Evolutionary conservation across 768 basidiomycete species (phyloP).

Genomic region (Trametes villosa): DNA sequence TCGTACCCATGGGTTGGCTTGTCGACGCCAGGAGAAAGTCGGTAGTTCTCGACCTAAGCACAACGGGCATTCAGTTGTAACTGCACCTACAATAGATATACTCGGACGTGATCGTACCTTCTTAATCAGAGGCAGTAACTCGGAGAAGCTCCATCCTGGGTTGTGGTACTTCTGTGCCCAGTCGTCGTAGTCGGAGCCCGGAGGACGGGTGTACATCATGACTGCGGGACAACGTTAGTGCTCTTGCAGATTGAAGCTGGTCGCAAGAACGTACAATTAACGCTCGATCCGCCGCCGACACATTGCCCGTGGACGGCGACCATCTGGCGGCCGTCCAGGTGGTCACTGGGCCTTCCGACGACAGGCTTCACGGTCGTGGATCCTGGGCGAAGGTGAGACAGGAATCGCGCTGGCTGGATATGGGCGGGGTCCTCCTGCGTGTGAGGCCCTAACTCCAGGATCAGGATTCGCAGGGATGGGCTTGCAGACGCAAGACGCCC

Average conservation of each 20-base stretch:
- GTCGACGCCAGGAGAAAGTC: conserved; percentile 28
- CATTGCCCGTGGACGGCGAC: conserved; percentile 50
- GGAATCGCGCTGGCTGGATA: conserved; percentile 55
- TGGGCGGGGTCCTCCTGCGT: conserved; percentile 49
- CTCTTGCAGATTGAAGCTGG: neutral
- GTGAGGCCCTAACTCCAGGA: conserved; percentile 62
- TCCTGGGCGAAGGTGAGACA: conserved; percentile 43
- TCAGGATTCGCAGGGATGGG: conserved; percentile 56
- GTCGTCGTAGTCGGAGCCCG: conserved; percentile 68
- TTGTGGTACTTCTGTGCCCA: conserved; percentile 58
- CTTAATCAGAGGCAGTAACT: conserved; percentile 58
- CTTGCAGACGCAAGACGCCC: conserved; percentile 56
- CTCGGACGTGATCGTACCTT: conserved; percentile 37
- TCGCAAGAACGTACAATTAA: conserved; percentile 38
- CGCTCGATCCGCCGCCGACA: conserved; percentile 62
- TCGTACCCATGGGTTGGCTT: conserved; percentile 40
- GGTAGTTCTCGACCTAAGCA: conserved; percentile 37
- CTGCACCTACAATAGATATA: neutral
- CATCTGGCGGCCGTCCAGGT: conserved; percentile 47
- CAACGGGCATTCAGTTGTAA: conserved; percentile 32
- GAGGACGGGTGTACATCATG: conserved; percentile 59
- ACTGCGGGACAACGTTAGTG: neutral
- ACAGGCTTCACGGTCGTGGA: conserved; percentile 50
- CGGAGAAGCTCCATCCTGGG: conserved; percentile 61
- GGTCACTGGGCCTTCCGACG: conserved; percentile 41